phyloP scores from a whole-genome alignment of 2,329 filamentous ascomycete genomes.

The Neurospora crassa region DNA sequence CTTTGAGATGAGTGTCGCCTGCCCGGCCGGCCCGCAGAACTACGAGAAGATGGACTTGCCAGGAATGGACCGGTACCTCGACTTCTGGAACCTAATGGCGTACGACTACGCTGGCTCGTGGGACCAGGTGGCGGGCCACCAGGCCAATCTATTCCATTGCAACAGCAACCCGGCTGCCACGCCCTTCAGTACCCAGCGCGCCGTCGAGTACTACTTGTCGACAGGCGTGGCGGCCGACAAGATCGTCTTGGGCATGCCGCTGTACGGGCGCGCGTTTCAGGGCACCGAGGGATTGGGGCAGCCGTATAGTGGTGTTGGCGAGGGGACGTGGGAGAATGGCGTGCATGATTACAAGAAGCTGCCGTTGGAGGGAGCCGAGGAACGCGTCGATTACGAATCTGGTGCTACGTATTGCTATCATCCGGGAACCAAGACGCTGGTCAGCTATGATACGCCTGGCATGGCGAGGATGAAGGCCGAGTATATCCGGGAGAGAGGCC shows the following conservation, averaged over 20 bases:
- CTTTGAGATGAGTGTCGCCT: constrained; percentile 57
- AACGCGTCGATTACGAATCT: constrained; percentile 51
- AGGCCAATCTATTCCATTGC: constrained; percentile 66
- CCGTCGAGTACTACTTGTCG: constrained; percentile 59
- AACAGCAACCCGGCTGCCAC: constrained; percentile 50
- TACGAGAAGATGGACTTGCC: constrained; percentile 52
- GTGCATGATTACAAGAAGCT: constrained; percentile 85
- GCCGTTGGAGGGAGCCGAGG: constrained; percentile 56
- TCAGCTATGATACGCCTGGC: constrained; percentile 67
- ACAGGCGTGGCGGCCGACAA: constrained; percentile 59
- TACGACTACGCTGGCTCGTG: constrained; percentile 84
- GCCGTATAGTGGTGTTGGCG: constrained; percentile 61
- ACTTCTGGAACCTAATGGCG: constrained; percentile 79
- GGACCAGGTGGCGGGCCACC: constrained; percentile 63
- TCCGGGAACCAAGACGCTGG: constrained; percentile 49
- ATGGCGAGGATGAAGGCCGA: constrained; percentile 61
- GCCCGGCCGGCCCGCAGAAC: constrained; percentile 53
- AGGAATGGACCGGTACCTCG: constrained; percentile 55
- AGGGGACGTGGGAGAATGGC: constrained; percentile 76
- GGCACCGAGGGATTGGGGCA: constrained; percentile 66
- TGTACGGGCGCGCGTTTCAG: constrained; percentile 81
- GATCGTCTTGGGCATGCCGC: constrained; percentile 81
- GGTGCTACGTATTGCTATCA: constrained; percentile 75
- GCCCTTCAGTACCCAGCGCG: constrained; percentile 66
- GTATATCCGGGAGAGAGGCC: constrained; percentile 54